phyloP scores from a whole-genome alignment of 495 filamentous ascomycete genomes.

The Peziza echinospora region DNA sequence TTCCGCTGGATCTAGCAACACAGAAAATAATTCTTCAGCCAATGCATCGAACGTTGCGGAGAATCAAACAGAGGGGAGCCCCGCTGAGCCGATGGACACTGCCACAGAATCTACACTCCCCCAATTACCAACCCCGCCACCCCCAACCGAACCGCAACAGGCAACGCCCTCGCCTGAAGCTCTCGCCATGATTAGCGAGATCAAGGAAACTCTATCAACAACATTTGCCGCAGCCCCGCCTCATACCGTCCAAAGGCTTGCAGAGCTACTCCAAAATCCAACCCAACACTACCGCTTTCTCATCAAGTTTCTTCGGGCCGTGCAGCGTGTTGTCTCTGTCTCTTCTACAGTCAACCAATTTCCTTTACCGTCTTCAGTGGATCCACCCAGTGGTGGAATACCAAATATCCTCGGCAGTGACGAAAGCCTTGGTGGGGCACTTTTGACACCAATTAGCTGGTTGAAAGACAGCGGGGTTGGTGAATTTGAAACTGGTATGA shows the following conservation, averaged over 20 bases:
- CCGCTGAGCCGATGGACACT: neutral
- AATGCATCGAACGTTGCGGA: too few species aligned
- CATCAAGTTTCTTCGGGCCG: constrained; percentile 65
- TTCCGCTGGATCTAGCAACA: too few species aligned
- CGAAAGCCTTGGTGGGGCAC: constrained; percentile 72
- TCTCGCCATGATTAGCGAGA: constrained; percentile 21
- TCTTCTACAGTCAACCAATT: constrained; percentile 63
- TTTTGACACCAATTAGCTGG: constrained; percentile 91
- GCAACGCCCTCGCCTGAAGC: neutral
- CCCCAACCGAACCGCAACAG: neutral
- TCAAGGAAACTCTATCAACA: constrained; percentile 40
- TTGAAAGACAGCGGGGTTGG: constrained; percentile 21
- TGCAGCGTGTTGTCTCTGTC: constrained; percentile 80
- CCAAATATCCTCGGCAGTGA: constrained; percentile 42
- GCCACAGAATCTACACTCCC: too few species aligned
- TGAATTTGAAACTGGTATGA: constrained; percentile 11
- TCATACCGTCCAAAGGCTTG: constrained; percentile 77
- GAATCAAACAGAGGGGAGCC: too few species aligned
- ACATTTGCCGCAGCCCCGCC: constrained; percentile 59
- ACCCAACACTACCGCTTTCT: constrained; percentile 58
- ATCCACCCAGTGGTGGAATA: constrained; percentile 21
- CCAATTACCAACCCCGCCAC: neutral
- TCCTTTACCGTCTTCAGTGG: constrained; percentile 47
- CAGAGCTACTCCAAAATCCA: constrained; percentile 70
- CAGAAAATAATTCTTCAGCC: too few species aligned